Evolutionary conservation across 2,329 filamentous ascomycete genomes (phyloP).

Genomic region (Calonectria honghensis): DNA sequence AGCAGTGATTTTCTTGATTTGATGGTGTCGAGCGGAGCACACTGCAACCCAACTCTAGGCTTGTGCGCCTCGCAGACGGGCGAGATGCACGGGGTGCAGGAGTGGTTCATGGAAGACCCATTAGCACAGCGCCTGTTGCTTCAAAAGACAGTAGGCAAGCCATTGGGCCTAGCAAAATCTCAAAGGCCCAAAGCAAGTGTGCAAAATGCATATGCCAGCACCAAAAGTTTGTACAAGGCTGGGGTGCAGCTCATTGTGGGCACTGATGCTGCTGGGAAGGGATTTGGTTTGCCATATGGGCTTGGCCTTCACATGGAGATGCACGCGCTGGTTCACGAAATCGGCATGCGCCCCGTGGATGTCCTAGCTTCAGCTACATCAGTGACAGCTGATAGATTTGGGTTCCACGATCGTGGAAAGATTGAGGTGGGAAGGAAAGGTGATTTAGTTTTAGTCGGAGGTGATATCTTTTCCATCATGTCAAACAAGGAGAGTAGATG

Average conservation of each 20-base stretch:
- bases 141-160: not conserved
- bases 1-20: not conserved
- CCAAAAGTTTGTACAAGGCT: not conserved
- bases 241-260: not conserved
- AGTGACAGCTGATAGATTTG: conserved; percentile 2
- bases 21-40: not conserved
- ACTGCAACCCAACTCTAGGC: conserved; percentile 7
- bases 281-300: not conserved
- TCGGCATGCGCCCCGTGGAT: not conserved
- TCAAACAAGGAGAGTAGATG: not conserved
- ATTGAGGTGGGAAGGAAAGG: conserved; percentile 6
- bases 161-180: not conserved
- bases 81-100: not conserved
- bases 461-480: conserved; percentile 3
- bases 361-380: not conserved
- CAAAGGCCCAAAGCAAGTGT: conserved; percentile 13
- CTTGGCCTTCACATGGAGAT: conserved; percentile 11
- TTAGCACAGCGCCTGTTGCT: not conserved
- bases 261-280: not conserved
- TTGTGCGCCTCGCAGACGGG: conserved; percentile 13
- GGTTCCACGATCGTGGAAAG: not conserved
- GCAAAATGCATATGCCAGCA: not conserved
- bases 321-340: not conserved
- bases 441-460: not conserved
- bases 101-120: conserved; percentile 15